phyloP scores from a whole-genome alignment of 768 basidiomycete species.

The Boletales sp. region DNA sequence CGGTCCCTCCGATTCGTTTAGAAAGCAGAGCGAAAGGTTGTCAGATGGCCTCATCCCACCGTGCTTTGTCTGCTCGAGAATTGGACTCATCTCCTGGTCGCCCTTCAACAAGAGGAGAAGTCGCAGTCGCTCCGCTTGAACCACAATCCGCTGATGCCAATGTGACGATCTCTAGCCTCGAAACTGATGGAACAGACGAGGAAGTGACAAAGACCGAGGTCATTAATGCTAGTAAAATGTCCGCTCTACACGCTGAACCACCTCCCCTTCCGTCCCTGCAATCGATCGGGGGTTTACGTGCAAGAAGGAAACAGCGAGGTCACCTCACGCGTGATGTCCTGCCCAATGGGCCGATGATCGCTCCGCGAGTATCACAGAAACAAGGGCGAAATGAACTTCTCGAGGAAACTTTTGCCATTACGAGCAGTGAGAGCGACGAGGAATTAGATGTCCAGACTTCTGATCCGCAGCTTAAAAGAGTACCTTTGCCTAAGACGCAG shows the following conservation, averaged over 20 bases:
- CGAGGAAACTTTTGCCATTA: conserved; percentile 12
- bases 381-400: conserved; percentile 1
- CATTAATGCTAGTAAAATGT: background rate
- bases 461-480: conserved; percentile 25
- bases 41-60: background rate
- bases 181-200: conserved; percentile 2
- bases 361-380: conserved; percentile 5
- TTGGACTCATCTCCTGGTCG: background rate
- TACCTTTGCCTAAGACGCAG: conserved; percentile 30
- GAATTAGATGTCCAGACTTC: conserved; percentile 12
- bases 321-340: conserved; percentile 1
- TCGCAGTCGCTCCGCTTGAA: background rate
- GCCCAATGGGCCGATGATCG: background rate
- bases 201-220: background rate
- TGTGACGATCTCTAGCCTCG: conserved; percentile 5
- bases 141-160: background rate
- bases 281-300: conserved; percentile 10
- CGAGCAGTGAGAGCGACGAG: conserved; percentile 10
- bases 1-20: conserved; percentile 4
- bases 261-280: conserved; percentile 7
- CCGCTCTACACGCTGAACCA: conserved; percentile 1
- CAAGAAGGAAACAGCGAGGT: conserved; percentile 8
- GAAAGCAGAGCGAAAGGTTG: conserved; percentile 1
- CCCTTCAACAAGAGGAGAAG: background rate
- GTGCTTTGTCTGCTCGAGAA: conserved; percentile 1